Evolutionary conservation across 805 yeast genomes (phyloP).

Genomic region (Wickerhamiella occidentalis): DNA sequence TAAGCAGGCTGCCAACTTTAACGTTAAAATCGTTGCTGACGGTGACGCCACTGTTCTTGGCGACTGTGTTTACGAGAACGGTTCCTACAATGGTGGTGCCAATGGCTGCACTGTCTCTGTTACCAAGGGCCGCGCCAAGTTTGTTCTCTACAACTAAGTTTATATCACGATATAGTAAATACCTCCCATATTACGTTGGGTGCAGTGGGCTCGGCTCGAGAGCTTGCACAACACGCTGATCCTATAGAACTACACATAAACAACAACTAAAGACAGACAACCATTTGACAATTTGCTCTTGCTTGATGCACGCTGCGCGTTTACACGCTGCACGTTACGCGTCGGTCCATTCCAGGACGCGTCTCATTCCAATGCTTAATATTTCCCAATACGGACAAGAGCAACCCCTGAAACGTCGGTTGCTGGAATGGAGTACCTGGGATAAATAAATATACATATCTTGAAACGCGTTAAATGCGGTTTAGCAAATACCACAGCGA

Average conservation of each 20-base stretch:
- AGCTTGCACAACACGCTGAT: no score
- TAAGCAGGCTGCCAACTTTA: conserved; percentile 51
- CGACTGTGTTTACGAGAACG: conserved; percentile 67
- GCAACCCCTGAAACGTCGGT: background rate
- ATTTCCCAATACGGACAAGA: background rate
- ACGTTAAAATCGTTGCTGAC: conserved; percentile 65
- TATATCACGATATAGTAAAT: background rate
- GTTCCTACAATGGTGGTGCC: conserved; percentile 58
- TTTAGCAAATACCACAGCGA: no score
- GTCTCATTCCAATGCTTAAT: background rate
- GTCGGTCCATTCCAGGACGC: background rate
- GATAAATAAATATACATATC: no score
- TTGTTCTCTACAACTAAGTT: conserved; percentile 49
- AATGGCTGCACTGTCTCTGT: conserved; percentile 94
- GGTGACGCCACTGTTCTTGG: conserved; percentile 56
- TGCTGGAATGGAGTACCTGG: no score
- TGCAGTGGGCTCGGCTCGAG: no score
- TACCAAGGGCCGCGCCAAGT: conserved; percentile 68
- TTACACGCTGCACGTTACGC: background rate
- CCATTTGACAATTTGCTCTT: no score
- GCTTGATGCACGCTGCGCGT: background rate
- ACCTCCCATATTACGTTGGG: no score
- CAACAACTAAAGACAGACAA: no score
- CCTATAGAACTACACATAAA: no score
- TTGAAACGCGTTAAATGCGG: no score